These are phyloP conservation scores for Trichoderma arundinaceum DNA, from an alignment of 2,329 filamentous ascomycete genomes.

Conservation along the genomic window DNA sequence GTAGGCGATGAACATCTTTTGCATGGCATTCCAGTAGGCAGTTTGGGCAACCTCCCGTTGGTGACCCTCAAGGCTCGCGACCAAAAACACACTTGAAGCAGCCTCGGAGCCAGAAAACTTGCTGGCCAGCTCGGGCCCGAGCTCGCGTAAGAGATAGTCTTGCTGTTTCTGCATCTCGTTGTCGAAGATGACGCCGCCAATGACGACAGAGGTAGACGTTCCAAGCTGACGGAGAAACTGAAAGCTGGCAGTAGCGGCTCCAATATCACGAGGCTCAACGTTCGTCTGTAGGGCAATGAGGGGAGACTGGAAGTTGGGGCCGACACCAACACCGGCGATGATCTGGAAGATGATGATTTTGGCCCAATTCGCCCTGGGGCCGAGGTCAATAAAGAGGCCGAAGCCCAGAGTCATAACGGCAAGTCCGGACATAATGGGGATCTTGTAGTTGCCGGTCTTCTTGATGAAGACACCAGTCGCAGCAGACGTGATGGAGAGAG, in stretches of 20 bases:
- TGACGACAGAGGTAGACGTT: constrained; percentile 70
- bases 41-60: constrained; percentile 51
- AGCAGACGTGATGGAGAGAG: constrained; percentile 68
- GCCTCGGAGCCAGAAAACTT: constrained; percentile 64
- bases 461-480: constrained; percentile 62
- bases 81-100: constrained; percentile 63
- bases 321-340: constrained; percentile 67
- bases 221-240: constrained; percentile 72
- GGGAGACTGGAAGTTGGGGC: constrained; percentile 72
- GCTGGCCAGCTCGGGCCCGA: constrained; percentile 57
- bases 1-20: constrained; percentile 65
- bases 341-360: constrained; percentile 67
- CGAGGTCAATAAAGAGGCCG: constrained; percentile 67
- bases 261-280: constrained; percentile 66
- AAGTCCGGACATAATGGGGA: constrained; percentile 64
- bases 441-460: constrained; percentile 69
- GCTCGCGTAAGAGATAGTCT: constrained; percentile 51
- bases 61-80: constrained; percentile 56
- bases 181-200: constrained; percentile 80
- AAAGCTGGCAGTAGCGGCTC: constrained; percentile 70
- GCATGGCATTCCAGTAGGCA: constrained; percentile 57
- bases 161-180: constrained; percentile 70
- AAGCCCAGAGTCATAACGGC: constrained; percentile 67
- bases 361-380: constrained; percentile 58
- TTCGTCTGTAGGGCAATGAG: constrained; percentile 71